Conservation (phyloP, 2,329 filamentous ascomycete genomes). For the Monilinia polystroma region DNA sequence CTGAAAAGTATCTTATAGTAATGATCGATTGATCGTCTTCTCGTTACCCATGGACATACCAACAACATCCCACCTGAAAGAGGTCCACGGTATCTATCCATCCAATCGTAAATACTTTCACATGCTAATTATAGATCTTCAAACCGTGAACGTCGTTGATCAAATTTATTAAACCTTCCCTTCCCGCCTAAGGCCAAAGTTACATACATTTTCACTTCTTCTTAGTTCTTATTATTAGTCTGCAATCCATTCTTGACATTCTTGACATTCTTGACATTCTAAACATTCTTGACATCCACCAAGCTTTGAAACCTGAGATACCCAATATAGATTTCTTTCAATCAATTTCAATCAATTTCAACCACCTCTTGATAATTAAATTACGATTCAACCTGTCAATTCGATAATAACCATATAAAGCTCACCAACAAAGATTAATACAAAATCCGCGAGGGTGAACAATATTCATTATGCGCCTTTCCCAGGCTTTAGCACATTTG, state of each 20-base stretch:
- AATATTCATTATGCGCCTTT: conserved; percentile 32
- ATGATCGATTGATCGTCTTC: too few species aligned
- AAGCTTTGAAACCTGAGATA: background rate
- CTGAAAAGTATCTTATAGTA: too few species aligned
- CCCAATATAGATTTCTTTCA: background rate
- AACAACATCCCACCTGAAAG: too few species aligned
- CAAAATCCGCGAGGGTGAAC: conserved; percentile 10
- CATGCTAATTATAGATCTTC: conserved; percentile 14
- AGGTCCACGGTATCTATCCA: too few species aligned
- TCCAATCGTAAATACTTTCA: background rate
- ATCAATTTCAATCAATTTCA: background rate
- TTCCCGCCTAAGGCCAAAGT: conserved; percentile 7
- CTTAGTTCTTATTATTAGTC: background rate
- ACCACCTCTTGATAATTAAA: background rate
- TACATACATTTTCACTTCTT: conserved; percentile 5
- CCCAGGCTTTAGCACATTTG: conserved; percentile 29
- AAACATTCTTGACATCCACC: too few species aligned
- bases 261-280: too few species aligned
- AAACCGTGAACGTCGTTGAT: conserved; percentile 4
- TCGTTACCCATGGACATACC: too few species aligned
- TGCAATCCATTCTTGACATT: background rate
- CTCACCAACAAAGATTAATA: background rate
- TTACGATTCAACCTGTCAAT: background rate
- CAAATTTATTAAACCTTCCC: background rate
- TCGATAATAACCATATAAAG: background rate